A percentile compares a stretch with the other conserved stretches of the same genome.
phyloP scores from a whole-genome alignment of 768 basidiomycete genomes.

The Pleurotus citrinopileatus region DNA sequence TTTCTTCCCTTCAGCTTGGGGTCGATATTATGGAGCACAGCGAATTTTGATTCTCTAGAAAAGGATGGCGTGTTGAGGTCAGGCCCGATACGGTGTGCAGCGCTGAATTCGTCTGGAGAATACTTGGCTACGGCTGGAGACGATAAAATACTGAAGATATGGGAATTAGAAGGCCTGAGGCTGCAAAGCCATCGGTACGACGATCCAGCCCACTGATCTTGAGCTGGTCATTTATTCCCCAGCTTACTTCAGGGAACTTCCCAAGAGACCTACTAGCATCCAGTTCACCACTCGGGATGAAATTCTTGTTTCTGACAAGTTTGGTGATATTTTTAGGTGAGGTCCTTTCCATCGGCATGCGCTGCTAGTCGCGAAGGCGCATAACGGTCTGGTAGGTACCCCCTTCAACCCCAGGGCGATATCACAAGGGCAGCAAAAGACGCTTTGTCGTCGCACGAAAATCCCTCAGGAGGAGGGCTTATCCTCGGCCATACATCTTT shows the following conservation, averaged over 20 bases:
- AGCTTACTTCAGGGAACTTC: constrained; percentile 56
- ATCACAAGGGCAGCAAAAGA: constrained; percentile 30
- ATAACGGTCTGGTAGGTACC: constrained; percentile 44
- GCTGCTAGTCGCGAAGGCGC: not conserved
- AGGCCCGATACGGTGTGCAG: constrained; percentile 60
- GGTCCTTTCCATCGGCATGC: constrained; percentile 12
- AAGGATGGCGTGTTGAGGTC: constrained; percentile 35
- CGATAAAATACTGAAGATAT: constrained; percentile 80
- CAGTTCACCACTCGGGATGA: constrained; percentile 57
- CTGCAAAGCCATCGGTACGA: constrained; percentile 62
- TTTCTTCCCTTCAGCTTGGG: constrained; percentile 49
- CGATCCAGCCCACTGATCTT: constrained; percentile 3
- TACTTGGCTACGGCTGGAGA: constrained; percentile 69
- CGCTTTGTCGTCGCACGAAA: constrained; percentile 59
- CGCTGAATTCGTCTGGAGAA: constrained; percentile 38
- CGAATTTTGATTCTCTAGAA: constrained; percentile 26
- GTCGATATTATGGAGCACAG: constrained; percentile 42
- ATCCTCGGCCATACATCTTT: constrained; percentile 89
- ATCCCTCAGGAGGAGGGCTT: constrained; percentile 65
- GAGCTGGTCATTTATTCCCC: not conserved
- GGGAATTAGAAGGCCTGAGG: constrained; percentile 56
- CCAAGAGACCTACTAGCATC: constrained; percentile 78
- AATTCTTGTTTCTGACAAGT: constrained; percentile 89
- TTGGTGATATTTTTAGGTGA: constrained; percentile 89
- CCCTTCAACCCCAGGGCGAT: constrained; percentile 42